phyloP scores from a whole-genome alignment of 202 grass and related monocot species.

The Saccharum hybrid region DNA sequence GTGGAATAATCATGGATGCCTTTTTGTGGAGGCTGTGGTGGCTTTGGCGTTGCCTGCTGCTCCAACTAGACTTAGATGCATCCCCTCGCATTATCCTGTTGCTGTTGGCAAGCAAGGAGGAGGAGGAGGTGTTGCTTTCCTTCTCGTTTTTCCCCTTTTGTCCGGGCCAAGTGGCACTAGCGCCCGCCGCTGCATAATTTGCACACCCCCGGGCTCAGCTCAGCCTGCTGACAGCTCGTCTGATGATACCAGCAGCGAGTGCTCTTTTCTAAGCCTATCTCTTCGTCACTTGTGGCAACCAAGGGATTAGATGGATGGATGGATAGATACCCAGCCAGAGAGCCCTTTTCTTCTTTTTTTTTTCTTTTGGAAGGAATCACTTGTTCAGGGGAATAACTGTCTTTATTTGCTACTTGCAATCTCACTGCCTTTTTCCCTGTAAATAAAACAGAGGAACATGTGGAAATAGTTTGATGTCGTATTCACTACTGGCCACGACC shows the following conservation, averaged over 20 bases:
- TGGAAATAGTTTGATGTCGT: not conserved
- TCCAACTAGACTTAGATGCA: conserved; percentile 28
- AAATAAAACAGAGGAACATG: not conserved
- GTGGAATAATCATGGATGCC: conserved; percentile 46
- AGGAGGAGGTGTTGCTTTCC: not conserved
- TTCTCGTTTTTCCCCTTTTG: conserved; percentile 29
- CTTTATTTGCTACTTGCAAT: not conserved
- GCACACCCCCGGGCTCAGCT: not conserved
- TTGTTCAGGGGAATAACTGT: conserved; percentile 31
- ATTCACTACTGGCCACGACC: not conserved
- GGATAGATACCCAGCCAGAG: not conserved
- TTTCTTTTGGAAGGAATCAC: conserved; percentile 41
- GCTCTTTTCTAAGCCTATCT: conserved; percentile 30
- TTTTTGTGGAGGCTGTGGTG: conserved; percentile 38
- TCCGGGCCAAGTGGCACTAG: conserved; percentile 32
- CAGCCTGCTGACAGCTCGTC: conserved; percentile 28
- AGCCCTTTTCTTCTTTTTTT: not conserved
- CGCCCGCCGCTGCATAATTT: conserved; percentile 9
- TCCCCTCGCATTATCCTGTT: conserved; percentile 39
- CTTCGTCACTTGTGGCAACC: conserved; percentile 18
- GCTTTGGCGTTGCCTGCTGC: not conserved
- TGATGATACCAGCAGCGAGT: not conserved
- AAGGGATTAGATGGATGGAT: conserved; percentile 13
- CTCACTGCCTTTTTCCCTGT: no score
- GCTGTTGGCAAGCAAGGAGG: not conserved